Evolutionary conservation across 2,329 filamentous ascomycete species (phyloP), one percentile per base, ranked within the genome.

Genomic region (Fusarium azukiicola): DNA sequence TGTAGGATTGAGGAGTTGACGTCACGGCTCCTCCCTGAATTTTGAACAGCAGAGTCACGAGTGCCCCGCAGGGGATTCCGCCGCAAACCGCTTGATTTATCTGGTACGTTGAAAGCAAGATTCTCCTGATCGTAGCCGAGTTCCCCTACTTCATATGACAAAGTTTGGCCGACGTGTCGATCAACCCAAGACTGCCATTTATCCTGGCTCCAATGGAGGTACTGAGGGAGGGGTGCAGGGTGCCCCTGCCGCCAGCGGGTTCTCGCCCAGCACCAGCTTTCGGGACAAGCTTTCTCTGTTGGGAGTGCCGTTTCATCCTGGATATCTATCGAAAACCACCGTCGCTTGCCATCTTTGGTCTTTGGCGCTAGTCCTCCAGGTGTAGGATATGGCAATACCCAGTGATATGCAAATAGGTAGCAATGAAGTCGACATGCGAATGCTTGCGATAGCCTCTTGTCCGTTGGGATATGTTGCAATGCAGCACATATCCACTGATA

Each of bases 261-360:
- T 63, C 69, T 68, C 11, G 71, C 64, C 71, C 36, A 73, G 9
- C 36, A 66, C 66, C 42, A 73, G 56, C 54, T 64, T 69, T 69
- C 71, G 4, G 3, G 8, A 58, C 67, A 66, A 56, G 46, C 49
- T 7, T 70, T 66, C 56, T 73, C 72, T 56, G 27, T 16, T 16
- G 36, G 8, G 40, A 66, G 56, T 69, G 49, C 46, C 1, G 9
- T 44, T 42, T 73, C 56, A 6, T n/a, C 46, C 54, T 68, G 66
- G 40, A 70, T 70, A 66, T 73, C 66, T 64, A 73, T 73, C 21
- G 72, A 73, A 70, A 73, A 70, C 72, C 67, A 73, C 56, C 56
- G 67, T 47, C 72, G 67, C 66, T 70, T 73, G 6, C 72, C 56
- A 66, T 69, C 21, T 44, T 70, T 73, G n/a, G 66, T 64, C 56